phyloP scores from a whole-genome alignment of 495 filamentous ascomycete genomes.

The Talaromyces adpressus region DNA sequence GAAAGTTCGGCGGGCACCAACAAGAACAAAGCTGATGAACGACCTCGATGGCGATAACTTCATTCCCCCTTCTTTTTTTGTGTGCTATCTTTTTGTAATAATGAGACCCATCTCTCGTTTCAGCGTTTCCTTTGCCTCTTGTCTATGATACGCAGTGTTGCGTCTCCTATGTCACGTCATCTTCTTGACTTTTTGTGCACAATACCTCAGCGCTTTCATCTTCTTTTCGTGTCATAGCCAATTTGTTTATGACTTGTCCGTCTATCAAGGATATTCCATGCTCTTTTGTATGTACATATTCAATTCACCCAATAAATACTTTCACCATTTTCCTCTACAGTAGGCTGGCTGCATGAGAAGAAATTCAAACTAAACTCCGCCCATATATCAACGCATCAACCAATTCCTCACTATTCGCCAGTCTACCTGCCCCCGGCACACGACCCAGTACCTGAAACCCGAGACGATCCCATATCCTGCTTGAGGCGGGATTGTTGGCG shows the following conservation, averaged over 20 bases:
- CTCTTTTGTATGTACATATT: conserved; percentile 10
- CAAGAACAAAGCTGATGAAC: conserved; percentile 23
- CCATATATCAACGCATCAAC: conserved; percentile 45
- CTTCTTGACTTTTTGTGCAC: conserved; percentile 3
- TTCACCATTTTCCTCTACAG: too few relatives aligned
- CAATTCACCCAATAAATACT: conserved; percentile 1
- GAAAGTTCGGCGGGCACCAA: conserved; percentile 20
- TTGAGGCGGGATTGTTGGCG: conserved; percentile 90
- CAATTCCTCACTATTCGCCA: conserved; percentile 35
- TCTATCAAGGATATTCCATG: conserved; percentile 5
- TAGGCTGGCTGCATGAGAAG: too few relatives aligned
- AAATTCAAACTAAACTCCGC: conserved; percentile 21
- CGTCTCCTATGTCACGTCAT: conserved; percentile 3
- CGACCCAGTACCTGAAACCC: conserved; percentile 93
- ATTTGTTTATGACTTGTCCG: neutral
- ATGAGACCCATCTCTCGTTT: conserved; percentile 9
- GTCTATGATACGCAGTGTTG: conserved; percentile 9
- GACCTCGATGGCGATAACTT: conserved; percentile 32
- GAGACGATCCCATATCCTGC: conserved; percentile 91
- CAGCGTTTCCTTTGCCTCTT: conserved; percentile 8
- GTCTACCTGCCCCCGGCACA: conserved; percentile 43
- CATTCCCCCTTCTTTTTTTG: conserved; percentile 9
- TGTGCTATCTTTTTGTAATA: conserved; percentile 12
- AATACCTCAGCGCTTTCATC: conserved; percentile 1
- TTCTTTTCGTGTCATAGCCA: neutral